A percentile compares a stretch with the other conserved stretches of the same genome.
Evolutionary conservation across 225 moss, liverwort and hornwort species (phyloP).

Genomic region (Marchantia polymorpha): DNA sequence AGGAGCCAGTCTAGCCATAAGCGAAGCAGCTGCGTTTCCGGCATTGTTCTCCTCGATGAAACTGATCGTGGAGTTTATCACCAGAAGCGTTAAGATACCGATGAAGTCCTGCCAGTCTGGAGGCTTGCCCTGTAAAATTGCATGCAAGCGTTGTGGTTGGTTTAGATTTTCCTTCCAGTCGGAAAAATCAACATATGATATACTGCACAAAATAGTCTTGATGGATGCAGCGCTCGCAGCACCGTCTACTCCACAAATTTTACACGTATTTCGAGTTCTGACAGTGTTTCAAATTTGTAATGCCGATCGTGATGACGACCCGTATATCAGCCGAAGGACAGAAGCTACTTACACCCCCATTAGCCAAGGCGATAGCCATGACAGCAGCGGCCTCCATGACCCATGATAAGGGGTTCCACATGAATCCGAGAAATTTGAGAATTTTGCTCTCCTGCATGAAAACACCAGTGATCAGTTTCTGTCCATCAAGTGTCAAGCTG

Average conservation of each 20-base stretch:
- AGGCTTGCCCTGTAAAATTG: not conserved
- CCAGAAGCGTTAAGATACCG: constrained; percentile 10
- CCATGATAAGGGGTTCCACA: constrained; percentile 23
- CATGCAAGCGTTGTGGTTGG: not conserved
- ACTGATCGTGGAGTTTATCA: constrained; percentile 21
- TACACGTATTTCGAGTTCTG: no score
- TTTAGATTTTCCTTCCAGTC: not conserved
- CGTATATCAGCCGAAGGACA: no score
- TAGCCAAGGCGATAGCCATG: constrained; percentile 14
- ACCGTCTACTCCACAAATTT: no score
- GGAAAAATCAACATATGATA: no score
- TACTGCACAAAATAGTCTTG: no score
- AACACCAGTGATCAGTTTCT: no score
- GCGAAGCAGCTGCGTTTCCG: constrained; percentile 20
- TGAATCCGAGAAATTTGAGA: constrained; percentile 23
- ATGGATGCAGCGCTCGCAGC: no score
- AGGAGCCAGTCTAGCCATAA: constrained; percentile 17
- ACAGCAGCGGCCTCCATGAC: constrained; percentile 16
- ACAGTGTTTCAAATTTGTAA: no score
- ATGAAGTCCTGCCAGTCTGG: constrained; percentile 20
- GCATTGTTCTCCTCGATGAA: constrained; percentile 24
- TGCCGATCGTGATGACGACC: no score
- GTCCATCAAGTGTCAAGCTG: no score
- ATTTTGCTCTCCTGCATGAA: constrained; percentile 11
- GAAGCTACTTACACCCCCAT: constrained; percentile 11